phyloP scores from a whole-genome alignment of 805 yeast genomes.

The Candida railenensis region DNA sequence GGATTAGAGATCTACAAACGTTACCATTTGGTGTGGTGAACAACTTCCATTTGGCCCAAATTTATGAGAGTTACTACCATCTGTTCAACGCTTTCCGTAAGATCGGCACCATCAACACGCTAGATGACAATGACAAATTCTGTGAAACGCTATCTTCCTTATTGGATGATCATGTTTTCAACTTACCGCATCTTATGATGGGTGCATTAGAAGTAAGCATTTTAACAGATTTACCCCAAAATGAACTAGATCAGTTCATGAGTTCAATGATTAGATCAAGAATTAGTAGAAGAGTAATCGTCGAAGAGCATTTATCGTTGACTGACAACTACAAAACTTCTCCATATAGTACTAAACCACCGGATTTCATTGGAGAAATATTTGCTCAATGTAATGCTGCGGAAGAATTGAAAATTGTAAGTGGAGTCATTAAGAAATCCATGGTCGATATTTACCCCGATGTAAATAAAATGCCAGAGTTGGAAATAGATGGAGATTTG shows the following conservation, averaged over 20 bases:
- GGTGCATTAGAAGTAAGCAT: conserved; percentile 85
- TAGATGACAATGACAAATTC: conserved; percentile 75
- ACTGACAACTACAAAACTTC: conserved; percentile 59
- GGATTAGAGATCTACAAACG: conserved; percentile 74
- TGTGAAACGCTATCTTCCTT: conserved; percentile 62
- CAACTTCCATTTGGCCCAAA: conserved; percentile 82
- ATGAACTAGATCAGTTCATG: conserved; percentile 69
- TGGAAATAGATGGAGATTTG: conserved; percentile 69
- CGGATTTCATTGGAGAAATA: conserved; percentile 71
- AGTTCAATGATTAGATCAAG: conserved; percentile 79
- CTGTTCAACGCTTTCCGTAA: conserved; percentile 84
- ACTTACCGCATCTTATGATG: conserved; percentile 87
- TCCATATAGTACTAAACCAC: conserved; percentile 48
- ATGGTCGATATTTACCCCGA: conserved; percentile 55
- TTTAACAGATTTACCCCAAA: conserved; percentile 54
- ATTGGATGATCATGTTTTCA: conserved; percentile 75
- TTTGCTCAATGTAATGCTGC: conserved; percentile 75
- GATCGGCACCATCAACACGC: conserved; percentile 61
- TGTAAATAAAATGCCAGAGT: conserved; percentile 61
- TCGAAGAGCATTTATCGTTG: conserved; percentile 86
- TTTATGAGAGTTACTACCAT: conserved; percentile 84
- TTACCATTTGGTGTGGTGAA: conserved; percentile 82
- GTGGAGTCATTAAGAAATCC: conserved; percentile 46
- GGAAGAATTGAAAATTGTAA: conserved; percentile 61
- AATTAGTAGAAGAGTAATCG: conserved; percentile 84